Percentiles rank a stretch among this genome's conserved stretches.
phyloP scores from a whole-genome alignment of 805 yeast genomes.

The Zygosaccharomyces siamensis region DNA sequence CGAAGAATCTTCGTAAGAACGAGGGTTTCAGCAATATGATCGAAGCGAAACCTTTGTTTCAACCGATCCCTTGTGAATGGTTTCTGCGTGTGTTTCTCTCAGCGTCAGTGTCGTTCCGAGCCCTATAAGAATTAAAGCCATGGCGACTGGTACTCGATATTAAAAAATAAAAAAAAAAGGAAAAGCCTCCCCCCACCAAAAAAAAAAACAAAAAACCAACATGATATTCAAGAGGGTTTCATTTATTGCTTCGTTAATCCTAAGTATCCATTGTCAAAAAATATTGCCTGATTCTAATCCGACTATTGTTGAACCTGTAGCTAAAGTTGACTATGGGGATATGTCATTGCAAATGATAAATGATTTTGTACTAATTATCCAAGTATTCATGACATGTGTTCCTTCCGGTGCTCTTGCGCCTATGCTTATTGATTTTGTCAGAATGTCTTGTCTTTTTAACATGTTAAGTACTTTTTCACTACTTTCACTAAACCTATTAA shows the following conservation, averaged over 20 bases:
- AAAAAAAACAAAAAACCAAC: not conserved
- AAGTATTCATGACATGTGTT: slow-evolving; percentile 14
- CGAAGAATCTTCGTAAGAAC: too few relatives aligned
- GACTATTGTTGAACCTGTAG: slow-evolving; percentile 1
- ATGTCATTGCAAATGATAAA: slow-evolving; percentile 9
- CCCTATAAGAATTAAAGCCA: not conserved
- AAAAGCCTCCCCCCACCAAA: not conserved
- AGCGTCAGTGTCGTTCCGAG: not conserved
- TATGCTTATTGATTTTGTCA: slow-evolving; percentile 10
- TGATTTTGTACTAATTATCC: slow-evolving; percentile 13
- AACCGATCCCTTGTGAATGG: not conserved
- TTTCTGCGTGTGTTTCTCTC: slow-evolving; percentile 4
- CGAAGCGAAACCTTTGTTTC: not conserved
- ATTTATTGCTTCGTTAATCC: not conserved
- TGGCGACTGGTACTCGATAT: not conserved
- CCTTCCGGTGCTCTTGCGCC: slow-evolving; percentile 12
- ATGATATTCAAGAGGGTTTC: slow-evolving; percentile 1
- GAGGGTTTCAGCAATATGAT: not conserved
- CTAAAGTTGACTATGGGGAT: slow-evolving; percentile 10
- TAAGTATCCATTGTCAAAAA: not conserved
- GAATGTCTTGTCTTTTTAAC: slow-evolving; percentile 13
- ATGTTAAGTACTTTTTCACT: slow-evolving; percentile 13
- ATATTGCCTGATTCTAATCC: not conserved
- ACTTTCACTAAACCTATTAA: slow-evolving; percentile 9
- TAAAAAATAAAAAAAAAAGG: not conserved